A percentile compares a stretch with the other conserved stretches of the same genome.
Conservation (phyloP, 768 basidiomycete species). For the Leucocoprinus leucothites region DNA sequence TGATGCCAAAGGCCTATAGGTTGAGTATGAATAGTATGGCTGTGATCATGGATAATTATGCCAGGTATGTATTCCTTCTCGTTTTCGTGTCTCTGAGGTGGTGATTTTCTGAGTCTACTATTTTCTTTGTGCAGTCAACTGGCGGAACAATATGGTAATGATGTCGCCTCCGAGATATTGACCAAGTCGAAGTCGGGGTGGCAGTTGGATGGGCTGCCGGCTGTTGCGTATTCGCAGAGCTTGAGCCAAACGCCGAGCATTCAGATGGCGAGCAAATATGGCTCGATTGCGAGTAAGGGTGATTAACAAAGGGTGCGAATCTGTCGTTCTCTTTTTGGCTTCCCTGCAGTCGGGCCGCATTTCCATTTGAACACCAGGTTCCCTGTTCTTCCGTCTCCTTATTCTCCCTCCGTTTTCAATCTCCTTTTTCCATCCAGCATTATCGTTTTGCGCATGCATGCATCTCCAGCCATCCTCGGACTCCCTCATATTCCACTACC, state of each 20-base stretch:
- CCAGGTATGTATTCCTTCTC: slow-evolving; percentile 45
- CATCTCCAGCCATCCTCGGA: no score
- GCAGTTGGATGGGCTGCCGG: slow-evolving; percentile 9
- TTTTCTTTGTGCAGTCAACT: slow-evolving; percentile 1
- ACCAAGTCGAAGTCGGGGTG: slow-evolving; percentile 10
- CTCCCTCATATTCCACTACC: no score
- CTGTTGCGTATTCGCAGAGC: slow-evolving; percentile 2
- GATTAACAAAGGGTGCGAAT: no score
- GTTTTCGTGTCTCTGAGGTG: neutral
- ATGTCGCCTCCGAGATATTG: slow-evolving; percentile 13
- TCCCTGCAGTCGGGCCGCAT: neutral
- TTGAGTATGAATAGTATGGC: slow-evolving; percentile 73
- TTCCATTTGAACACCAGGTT: neutral
- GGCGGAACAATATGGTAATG: slow-evolving; percentile 14
- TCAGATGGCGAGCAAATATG: neutral
- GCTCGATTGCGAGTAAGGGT: neutral
- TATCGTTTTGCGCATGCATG: no score
- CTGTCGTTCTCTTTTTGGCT: neutral
- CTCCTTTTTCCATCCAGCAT: no score
- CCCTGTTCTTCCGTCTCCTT: no score
- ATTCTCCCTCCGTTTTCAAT: no score
- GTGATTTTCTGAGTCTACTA: neutral
- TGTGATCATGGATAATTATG: slow-evolving; percentile 83
- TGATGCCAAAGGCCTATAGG: slow-evolving; percentile 83
- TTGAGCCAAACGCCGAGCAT: neutral